phyloP scores from a whole-genome alignment of 2,329 filamentous ascomycete species.

The Endothia cerciana region DNA sequence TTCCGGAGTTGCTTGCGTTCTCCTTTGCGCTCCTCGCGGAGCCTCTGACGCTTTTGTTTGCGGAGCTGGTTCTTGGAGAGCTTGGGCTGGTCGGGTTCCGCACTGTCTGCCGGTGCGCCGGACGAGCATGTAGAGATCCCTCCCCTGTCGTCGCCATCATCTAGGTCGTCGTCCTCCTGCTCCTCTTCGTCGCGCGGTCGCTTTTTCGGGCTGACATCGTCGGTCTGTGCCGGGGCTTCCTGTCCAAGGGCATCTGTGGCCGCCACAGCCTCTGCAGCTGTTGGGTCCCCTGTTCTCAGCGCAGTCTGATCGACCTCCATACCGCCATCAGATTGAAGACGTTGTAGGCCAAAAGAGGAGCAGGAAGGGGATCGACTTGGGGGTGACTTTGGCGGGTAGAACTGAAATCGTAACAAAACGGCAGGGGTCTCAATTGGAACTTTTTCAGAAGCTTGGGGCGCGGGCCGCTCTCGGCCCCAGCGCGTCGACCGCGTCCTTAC shows the following conservation, averaged over 20 bases:
- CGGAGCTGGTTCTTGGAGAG: conserved; percentile 89
- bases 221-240: neutral
- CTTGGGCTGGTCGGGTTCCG: conserved; percentile 18
- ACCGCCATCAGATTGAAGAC: no score
- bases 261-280: neutral
- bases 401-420: neutral
- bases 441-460: conserved; percentile 16
- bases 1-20: conserved; percentile 58
- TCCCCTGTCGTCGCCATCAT: conserved; percentile 6
- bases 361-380: neutral
- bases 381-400: neutral
- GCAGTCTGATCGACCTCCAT: conserved; percentile 11
- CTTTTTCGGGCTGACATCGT: conserved; percentile 21
- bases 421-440: conserved; percentile 16
- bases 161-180: neutral
- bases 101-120: neutral
- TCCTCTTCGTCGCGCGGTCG: conserved; percentile 18
- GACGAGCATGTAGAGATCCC: neutral
- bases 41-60: conserved; percentile 70
- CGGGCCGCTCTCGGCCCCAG: conserved; percentile 13
- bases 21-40: conserved; percentile 75
- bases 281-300: neutral
- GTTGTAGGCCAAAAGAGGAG: neutral
- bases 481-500: neutral
- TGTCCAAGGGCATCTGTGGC: neutral